Base-by-base conservation (phyloP, 2,329 filamentous ascomycete genomes). In the Phoma sp. region DNA sequence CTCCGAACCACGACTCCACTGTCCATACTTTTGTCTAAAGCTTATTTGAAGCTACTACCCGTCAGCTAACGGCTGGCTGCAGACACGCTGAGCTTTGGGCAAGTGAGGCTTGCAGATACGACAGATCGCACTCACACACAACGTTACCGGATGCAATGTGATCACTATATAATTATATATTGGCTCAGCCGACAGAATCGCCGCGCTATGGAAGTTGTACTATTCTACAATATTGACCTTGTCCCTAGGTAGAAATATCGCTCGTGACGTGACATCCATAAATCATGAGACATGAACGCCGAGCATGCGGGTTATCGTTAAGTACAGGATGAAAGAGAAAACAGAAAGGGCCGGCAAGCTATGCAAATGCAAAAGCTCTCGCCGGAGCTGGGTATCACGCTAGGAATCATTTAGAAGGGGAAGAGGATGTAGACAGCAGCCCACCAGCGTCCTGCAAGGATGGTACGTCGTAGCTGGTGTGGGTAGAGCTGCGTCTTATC, bases 331-430 rank as follows among this genome's bases (percentile, higher is more conserved):
- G n/a, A 20, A 29, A 53, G 52, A 37, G 42, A 40, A 28, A 25
- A 42, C 49, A 46, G 36, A 43, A 55, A 61, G 28, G 50, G 54
- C 48, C 53, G 52, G 57, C 54, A 65, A 38, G 56, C 60, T 54
- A 66, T 65, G 62, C 55, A 59, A 53, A 60, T 59, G 59, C 23
- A 61, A 54, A 37, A 48, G 62, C 61, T 62, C 57, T 33, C 46
- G 23, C 52, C 32, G 52, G 58, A 53, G 59, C 61, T 50, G 71
- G 72, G 71, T 75, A 75, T 75, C 71, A 73, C 57, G 54, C 57
- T 57, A 34, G 56, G 32, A 54, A 53, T 57, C 47, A 50, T 57
- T 57, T 58, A 30, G 49, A 64, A 60, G 32, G 39, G 18, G 50
- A 28, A 33, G 56, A 52, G 28, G 40, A 50, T 5, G 45, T 60